Evolutionary conservation across 2,329 filamentous ascomycete species (phyloP).

Genomic region (Sarocladiaceae sp.): DNA sequence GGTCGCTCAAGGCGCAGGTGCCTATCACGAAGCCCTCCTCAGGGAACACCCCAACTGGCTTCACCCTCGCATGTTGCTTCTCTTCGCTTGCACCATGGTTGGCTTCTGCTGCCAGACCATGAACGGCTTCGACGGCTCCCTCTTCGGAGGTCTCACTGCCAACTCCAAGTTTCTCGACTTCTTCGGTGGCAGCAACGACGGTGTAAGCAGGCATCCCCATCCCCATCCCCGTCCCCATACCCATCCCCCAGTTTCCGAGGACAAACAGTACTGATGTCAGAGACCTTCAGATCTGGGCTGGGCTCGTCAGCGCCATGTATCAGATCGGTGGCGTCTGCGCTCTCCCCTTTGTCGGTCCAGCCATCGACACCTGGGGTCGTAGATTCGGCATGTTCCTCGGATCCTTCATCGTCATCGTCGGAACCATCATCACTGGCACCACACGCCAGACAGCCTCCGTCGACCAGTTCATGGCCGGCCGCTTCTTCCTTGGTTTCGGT

Average conservation of each 20-base stretch:
- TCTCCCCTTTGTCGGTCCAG: conserved; percentile 37
- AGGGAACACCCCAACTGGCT: conserved; percentile 43
- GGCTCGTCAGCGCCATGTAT: conserved; percentile 45
- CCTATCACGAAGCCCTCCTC: conserved; percentile 45
- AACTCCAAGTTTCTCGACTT: conserved; percentile 33
- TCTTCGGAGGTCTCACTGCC: conserved; percentile 42
- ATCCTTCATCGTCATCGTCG: conserved; percentile 35
- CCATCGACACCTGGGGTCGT: conserved; percentile 41
- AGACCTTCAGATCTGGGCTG: conserved; percentile 31
- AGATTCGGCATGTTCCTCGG: conserved; percentile 43
- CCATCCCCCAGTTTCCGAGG: background rate
- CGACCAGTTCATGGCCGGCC: conserved; percentile 46
- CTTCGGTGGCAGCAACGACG: conserved; percentile 34
- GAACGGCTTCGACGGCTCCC: conserved; percentile 46
- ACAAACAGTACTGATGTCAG: too few species aligned
- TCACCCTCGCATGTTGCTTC: conserved; percentile 20
- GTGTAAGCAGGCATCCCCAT: conserved; percentile 14
- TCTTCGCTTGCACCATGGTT: conserved; percentile 35
- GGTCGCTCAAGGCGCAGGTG: conserved; percentile 15
- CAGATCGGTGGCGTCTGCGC: conserved; percentile 43
- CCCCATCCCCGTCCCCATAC: background rate
- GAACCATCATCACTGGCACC: conserved; percentile 16
- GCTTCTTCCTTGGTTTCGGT: conserved; percentile 51
- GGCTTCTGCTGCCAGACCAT: conserved; percentile 42
- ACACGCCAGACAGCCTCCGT: conserved; percentile 4